Percentiles rank a stretch among this genome's conserved stretches.
These are phyloP conservation scores for Nakataea oryzae DNA, from an alignment of 2,329 filamentous ascomycete species.

Conservation along the genomic window DNA sequence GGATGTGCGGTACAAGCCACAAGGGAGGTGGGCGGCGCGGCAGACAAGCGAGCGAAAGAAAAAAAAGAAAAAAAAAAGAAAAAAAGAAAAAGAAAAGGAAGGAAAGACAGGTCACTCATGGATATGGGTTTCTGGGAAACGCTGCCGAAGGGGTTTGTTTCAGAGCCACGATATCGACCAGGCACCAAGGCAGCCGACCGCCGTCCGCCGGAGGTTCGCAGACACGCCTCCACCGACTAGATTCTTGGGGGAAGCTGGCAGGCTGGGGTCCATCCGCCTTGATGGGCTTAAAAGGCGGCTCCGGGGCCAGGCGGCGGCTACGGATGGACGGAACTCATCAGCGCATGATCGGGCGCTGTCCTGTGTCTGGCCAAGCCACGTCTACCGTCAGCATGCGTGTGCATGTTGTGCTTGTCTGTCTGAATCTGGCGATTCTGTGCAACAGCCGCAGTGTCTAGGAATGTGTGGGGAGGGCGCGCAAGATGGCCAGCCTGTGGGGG, in stretches of 20 bases:
- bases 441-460: background rate
- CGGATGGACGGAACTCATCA: background rate
- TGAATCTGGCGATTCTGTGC: background rate
- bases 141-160: background rate
- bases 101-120: background rate
- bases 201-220: background rate
- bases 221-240: background rate
- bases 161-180: background rate
- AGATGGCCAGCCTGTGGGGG: background rate
- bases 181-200: background rate
- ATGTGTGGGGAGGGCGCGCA: background rate
- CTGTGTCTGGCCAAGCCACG: background rate
- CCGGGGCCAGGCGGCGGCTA: background rate
- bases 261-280: background rate
- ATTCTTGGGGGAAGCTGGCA: background rate
- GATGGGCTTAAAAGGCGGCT: background rate
- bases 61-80: background rate
- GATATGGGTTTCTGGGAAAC: background rate
- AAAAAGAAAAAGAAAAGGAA: background rate
- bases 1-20: slow-evolving; percentile 2
- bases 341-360: background rate
- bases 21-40: slow-evolving; percentile 4
- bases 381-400: background rate
- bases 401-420: background rate
- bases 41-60: background rate